Evolutionary conservation across 306 rosid genomes (phyloP), one percentile per base, ranked within the genome.

Genomic region (Lathyrus sativus): DNA sequence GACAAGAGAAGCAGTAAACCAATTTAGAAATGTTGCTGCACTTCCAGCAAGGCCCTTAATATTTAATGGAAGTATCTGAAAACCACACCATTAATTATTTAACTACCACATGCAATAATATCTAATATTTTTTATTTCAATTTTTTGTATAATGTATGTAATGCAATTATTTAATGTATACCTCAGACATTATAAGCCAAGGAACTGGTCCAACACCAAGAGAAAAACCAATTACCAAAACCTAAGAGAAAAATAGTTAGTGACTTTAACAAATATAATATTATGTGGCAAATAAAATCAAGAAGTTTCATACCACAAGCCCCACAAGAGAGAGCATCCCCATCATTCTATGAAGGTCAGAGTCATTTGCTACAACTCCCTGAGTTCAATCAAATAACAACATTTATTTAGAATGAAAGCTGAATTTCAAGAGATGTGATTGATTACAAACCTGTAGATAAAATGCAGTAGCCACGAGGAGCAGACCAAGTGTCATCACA

Each of bases 101-200:
- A 48, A 48, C 15, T 13, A 13, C 15, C 49, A 44, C 17, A 44
- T 19, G 4, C 2, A 53, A 15, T 15, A 48, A 15, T 48, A 15
- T 48, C 11, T 14, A 15, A 7, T 17, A 6, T 5, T 24, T 9
- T 59, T 31, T 0, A 5, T n/a, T 45, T n/a, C 49, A 43, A 43
- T 11, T n/a, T 45, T 14, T 46, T 46, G 4, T 46, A n/a, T 46
- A 8, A 14, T 3, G 51, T 46, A 2, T 46, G 51, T 46, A n/a
- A n/a, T n/a, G 51, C 19, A n/a, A n/a, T 12, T 43, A 43, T 43
- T 43, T 43, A 6, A 2, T 61, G 28, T 24, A 67, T 80, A 87
- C 95, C 95, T 90, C 95, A 37, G 95, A 80, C 96, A 87, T 90
- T 70, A 90, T 84, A 68, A 87, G 24, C 96, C 96, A 90, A 9